phyloP scores from a whole-genome alignment of 352 stramenopile species.

The Detonula confervacea region DNA sequence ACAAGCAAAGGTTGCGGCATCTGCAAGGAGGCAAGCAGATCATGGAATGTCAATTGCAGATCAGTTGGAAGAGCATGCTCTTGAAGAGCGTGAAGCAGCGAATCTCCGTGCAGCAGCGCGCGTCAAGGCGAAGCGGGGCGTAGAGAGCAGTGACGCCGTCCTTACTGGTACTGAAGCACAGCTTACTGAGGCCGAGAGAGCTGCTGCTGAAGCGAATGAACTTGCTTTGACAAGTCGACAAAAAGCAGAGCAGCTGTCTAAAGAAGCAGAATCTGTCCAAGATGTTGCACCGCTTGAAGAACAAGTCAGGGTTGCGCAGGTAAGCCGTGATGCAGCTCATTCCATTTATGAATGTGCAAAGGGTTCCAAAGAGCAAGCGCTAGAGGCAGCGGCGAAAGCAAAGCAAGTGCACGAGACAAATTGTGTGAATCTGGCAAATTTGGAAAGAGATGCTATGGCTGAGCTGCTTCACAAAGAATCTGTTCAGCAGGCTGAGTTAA shows the following conservation, averaged over 20 bases:
- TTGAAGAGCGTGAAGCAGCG: constrained; percentile 79
- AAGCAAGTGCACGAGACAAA: constrained; percentile 59
- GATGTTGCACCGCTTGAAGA: constrained; percentile 40
- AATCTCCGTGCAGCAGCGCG: constrained; percentile 64
- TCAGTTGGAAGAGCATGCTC: constrained; percentile 77
- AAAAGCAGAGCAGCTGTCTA: constrained; percentile 54
- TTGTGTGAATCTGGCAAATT: constrained; percentile 53
- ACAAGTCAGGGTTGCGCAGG: constrained; percentile 37
- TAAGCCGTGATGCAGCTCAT: constrained; percentile 37
- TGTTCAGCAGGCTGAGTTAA: constrained; percentile 52
- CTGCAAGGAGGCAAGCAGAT: constrained; percentile 65
- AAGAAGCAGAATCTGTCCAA: constrained; percentile 44
- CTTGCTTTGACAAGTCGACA: constrained; percentile 58
- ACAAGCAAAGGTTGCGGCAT: constrained; percentile 65
- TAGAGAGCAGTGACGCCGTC: constrained; percentile 57
- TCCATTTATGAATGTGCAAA: constrained; percentile 61
- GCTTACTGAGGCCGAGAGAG: constrained; percentile 69
- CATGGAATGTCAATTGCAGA: constrained; percentile 61
- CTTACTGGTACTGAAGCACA: constrained; percentile 63
- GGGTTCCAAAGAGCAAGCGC: constrained; percentile 57
- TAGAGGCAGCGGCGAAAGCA: constrained; percentile 48
- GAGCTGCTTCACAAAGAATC: constrained; percentile 43
- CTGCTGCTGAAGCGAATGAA: constrained; percentile 50
- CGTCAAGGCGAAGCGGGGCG: constrained; percentile 61
- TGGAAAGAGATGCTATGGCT: constrained; percentile 57